These are phyloP conservation scores for Meyerozyma smithsonii DNA, from an alignment of 1,139 yeast species.

Conservation along the genomic window DNA sequence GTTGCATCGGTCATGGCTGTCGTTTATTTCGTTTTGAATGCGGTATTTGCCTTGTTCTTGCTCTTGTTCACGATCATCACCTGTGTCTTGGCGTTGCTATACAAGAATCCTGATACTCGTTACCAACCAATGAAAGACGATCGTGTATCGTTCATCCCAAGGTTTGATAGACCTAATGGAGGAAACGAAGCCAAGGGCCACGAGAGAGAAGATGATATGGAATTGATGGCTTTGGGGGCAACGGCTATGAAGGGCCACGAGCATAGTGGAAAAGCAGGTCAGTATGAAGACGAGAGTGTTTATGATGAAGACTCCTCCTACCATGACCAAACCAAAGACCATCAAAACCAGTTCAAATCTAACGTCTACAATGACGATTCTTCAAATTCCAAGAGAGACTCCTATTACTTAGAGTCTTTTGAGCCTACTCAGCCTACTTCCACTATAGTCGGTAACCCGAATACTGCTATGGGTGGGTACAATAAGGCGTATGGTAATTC, in stretches of 20 bases:
- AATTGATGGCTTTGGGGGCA: constrained; percentile 83
- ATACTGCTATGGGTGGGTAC: constrained; percentile 27
- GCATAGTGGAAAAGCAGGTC: constrained; percentile 23
- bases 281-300: constrained; percentile 30
- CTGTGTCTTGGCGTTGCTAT: constrained; percentile 75
- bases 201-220: constrained; percentile 57
- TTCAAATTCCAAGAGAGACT: constrained; percentile 24
- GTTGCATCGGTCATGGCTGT: constrained; percentile 92
- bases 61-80: constrained; percentile 82
- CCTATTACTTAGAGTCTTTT: constrained; percentile 25
- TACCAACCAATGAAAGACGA: constrained; percentile 98
- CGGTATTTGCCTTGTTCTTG: constrained; percentile 78
- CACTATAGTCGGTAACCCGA: constrained; percentile 42
- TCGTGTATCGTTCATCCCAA: constrained; percentile 79
- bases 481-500: constrained; percentile 11
- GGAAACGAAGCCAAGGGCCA: constrained; percentile 18
- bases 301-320: constrained; percentile 28
- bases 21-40: constrained; percentile 86
- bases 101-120: constrained; percentile 91
- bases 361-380: constrained; percentile 6
- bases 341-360: constrained; percentile 8
- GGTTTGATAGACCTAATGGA: constrained; percentile 50
- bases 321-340: constrained; percentile 7
- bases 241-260: constrained; percentile 83
- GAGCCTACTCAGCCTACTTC: constrained; percentile 44